Conservation (phyloP, 306 rosid species). For the Clitoria ternatea region DNA sequence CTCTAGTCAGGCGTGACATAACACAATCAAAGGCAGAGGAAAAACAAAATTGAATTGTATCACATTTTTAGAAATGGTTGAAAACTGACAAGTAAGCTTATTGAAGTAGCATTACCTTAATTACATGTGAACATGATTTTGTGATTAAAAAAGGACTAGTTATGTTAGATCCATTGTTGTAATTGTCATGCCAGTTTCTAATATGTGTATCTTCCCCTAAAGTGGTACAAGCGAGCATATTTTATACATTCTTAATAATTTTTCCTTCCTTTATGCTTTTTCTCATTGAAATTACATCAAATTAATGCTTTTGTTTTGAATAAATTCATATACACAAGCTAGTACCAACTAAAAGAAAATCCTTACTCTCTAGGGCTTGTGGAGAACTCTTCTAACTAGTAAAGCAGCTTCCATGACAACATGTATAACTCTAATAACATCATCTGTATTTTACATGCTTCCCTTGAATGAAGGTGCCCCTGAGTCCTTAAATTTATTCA, state of each 20-base stretch:
- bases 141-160: too few relatives aligned
- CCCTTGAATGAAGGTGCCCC: slow-evolving; percentile 55
- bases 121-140: too few relatives aligned
- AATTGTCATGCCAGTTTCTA: slow-evolving; percentile 3
- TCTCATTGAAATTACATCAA: background rate
- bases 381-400: slow-evolving; percentile 76
- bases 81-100: background rate
- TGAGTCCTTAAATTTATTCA: slow-evolving; percentile 51
- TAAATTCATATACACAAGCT: background rate
- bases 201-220: background rate
- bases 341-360: too few relatives aligned
- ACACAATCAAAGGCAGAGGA: background rate
- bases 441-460: slow-evolving; percentile 56
- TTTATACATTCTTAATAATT: background rate
- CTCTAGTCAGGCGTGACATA: background rate
- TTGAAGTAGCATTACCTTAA: background rate
- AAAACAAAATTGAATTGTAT: background rate
- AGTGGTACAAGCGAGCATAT: background rate
- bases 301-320: background rate
- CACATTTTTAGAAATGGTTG: background rate
- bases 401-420: slow-evolving; percentile 89
- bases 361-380: slow-evolving; percentile 52
- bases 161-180: slow-evolving; percentile 15
- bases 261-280: background rate
- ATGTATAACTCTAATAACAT: slow-evolving; percentile 61